Base-by-base conservation (phyloP, 129 eudicot species). In the Mikania micrantha region DNA sequence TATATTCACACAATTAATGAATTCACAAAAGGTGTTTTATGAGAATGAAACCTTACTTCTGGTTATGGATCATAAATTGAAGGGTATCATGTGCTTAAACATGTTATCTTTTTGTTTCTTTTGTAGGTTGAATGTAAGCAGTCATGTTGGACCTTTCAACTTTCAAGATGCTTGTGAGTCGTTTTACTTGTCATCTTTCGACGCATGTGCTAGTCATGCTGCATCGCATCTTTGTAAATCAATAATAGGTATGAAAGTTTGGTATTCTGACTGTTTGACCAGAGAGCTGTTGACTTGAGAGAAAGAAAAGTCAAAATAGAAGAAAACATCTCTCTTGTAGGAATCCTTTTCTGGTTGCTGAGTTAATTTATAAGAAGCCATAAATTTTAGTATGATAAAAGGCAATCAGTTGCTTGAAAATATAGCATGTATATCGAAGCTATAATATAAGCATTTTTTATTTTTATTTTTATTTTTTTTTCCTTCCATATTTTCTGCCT, bases 231-330 rank as follows among this genome's bases (percentile, higher is more conserved):
- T 28, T 3, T 54, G 40, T 24, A 48, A 62, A 62, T 59, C 24
- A 15, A 44, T 21, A 41, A n/a, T 53, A 25, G 21, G 72, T 72
- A 71, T 67, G 64, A 31, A 69, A 41, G 58, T 35, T 60, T 61
- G 44, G 67, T 44, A 65, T 38, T 72, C 25, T 64, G 71, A 73
- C 70, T 73, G 65, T 71, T 73, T 73, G 71, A 73, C 70, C 73
- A 61, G 53, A 27, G 77, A 40, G 72, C 69, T 58, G 77, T 70
- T 70, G 72, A 65, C 69, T 56, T 57, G 21, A 57, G 53, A 34
- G 49, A 42, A 59, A 34, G 47, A 45, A 58, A 74, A 73, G 53
- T 61, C 25, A 44, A 61, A 58, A 67, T 73, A 32, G 72, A 67
- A 34, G 65, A 63, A 39, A 75, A 47, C 67, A 75, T 32, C 52